Evolutionary conservation across 2,329 filamentous ascomycete genomes (phyloP), one percentile per base, ranked within the genome.

Genomic region (Pseudogymnoascus sp.): DNA sequence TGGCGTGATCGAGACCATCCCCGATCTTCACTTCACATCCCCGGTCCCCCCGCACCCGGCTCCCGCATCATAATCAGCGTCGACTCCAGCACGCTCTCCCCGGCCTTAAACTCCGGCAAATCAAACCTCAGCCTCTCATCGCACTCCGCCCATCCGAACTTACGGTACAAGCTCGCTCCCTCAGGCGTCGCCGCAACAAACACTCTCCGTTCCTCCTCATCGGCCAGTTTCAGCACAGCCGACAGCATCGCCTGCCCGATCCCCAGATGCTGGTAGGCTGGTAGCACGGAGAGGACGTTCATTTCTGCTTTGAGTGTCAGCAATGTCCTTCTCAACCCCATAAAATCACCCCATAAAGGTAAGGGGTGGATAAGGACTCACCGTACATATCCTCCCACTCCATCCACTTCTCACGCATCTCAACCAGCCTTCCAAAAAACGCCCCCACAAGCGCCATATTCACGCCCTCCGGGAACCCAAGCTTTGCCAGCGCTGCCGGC

Each of bases 181-280:
- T 65, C 66, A 1, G 67, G 63, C 5, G 76, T 76, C n/a, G 74
- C 74, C 65, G 77, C 76, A 25, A 78, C 68, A 62, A 75, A 77
- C 1, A 67, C 66, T 59, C 66, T 70, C 52, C 72, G 67, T 2
- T 70, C 71, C 28, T 71, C 69, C 3, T 62, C 59, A 62, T 77
- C 75, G 2, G 75, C 75, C 9, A 74, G 65, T 7, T 68, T 70
- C n/a, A 77, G 67, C 60, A 73, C 72, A 28, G 75, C 70, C 12
- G 64, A 63, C 30, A 78, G 63, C 25, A 78, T 63, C 30, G 71
- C 71, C 41, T 64, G 71, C 1, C 68, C 76, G 0, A 76, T 69
- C 0, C 77, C 75, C 41, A 70, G 70, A 14, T 72, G 67, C 58
- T 75, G 70, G 58, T 77, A 74, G 8, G 66, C 67, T 1, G 75